Conservation (phyloP, 1,284 basidiomycete species). For the Papiliotrema nemorosa region DNA sequence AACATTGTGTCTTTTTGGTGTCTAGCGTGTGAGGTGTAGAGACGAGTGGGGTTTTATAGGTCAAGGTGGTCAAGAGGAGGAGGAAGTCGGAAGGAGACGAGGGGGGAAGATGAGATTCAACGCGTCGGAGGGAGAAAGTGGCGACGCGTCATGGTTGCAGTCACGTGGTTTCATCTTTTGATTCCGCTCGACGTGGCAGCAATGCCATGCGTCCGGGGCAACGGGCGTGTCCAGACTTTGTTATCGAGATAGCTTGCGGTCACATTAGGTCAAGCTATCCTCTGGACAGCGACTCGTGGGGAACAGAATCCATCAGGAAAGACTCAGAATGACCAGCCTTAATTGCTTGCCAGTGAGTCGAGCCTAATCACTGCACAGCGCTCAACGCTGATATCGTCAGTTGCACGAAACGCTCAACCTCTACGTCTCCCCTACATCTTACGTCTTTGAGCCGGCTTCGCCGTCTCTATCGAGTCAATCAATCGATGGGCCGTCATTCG, state of each 20-base stretch:
- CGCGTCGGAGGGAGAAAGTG: background rate
- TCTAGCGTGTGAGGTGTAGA: background rate
- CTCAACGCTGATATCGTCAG: slow-evolving; percentile 14
- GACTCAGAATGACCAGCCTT: slow-evolving; percentile 5
- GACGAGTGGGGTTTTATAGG: background rate
- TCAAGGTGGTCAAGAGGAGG: no score
- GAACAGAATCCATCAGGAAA: no score
- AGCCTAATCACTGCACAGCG: background rate
- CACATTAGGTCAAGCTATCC: no score
- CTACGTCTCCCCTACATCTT: slow-evolving; percentile 46
- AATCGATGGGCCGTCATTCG: slow-evolving; percentile 17
- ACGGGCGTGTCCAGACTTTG: background rate
- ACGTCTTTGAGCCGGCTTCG: slow-evolving; percentile 47
- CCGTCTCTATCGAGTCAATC: slow-evolving; percentile 18
- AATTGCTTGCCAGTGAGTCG: slow-evolving; percentile 28
- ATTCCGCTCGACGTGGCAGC: background rate
- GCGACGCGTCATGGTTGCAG: slow-evolving; percentile 3
- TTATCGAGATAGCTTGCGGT: no score
- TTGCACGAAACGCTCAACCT: slow-evolving; percentile 50
- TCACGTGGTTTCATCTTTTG: background rate
- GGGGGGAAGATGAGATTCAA: background rate
- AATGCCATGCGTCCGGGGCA: no score
- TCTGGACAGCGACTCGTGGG: no score
- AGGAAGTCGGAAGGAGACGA: slow-evolving; percentile 2
- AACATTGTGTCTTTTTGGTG: slow-evolving; percentile 71